A percentile compares a stretch with the other conserved stretches of the same genome.
phyloP scores from a whole-genome alignment of 257 asterid species.

The Solanum piurae region DNA sequence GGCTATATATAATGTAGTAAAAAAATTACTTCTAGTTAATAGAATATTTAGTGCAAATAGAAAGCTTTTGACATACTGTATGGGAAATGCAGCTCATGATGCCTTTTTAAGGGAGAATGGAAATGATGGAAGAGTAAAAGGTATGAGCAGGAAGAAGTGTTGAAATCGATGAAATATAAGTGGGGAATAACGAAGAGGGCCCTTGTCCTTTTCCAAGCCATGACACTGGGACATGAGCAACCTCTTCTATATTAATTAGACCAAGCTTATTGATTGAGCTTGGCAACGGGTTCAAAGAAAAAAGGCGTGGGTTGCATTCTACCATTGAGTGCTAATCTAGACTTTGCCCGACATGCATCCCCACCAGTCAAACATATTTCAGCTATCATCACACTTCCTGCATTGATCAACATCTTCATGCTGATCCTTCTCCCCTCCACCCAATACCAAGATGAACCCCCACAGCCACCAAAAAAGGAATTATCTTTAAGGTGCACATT shows the following conservation, averaged over 20 bases:
- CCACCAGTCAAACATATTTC: neutral
- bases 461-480: neutral
- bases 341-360: constrained; percentile 44
- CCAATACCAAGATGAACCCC: neutral
- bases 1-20: neutral
- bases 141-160: constrained; percentile 48
- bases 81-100: neutral
- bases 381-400: constrained; percentile 27
- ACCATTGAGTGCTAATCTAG: constrained; percentile 55
- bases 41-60: neutral
- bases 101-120: constrained; percentile 16
- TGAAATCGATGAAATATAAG: constrained; percentile 35
- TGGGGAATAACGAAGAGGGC: constrained; percentile 36
- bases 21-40: neutral
- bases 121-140: constrained; percentile 74
- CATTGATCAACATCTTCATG: constrained; percentile 42
- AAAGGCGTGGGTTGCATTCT: constrained; percentile 65
- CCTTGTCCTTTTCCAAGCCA: constrained; percentile 44
- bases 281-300: constrained; percentile 41
- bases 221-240: constrained; percentile 40
- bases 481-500: neutral
- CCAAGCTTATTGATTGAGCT: constrained; percentile 17
- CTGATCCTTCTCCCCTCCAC: constrained; percentile 38
- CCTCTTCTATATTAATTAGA: constrained; percentile 44
- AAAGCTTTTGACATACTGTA: neutral